A percentile compares a stretch with the other conserved stretches of the same genome.
Evolutionary conservation across 305 asterid species (phyloP).

Genomic region (Fraxinus latifolia): DNA sequence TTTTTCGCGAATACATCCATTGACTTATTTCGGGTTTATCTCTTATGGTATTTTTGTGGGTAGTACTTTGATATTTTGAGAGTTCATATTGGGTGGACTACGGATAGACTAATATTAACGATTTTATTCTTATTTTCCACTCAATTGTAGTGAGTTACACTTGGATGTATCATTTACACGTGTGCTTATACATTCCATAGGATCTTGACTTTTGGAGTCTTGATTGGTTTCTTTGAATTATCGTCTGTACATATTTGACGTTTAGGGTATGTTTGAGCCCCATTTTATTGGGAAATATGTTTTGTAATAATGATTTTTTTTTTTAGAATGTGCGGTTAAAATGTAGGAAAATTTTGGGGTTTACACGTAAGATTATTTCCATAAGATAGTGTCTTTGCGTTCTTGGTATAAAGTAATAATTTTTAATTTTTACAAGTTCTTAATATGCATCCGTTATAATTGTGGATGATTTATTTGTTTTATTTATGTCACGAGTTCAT

Average conservation of each 20-base stretch:
- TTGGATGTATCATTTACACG: neutral
- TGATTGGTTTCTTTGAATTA: neutral
- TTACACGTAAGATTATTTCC: neutral
- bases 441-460: neutral
- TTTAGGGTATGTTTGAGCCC: neutral
- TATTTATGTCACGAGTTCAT: neutral
- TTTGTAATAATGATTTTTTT: too few species aligned
- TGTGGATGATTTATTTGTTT: neutral
- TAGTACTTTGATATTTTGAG: neutral
- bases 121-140: neutral
- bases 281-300: too few species aligned
- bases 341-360: too few species aligned
- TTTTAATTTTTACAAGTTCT: neutral
- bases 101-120: constrained; percentile 24
- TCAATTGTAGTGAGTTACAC: neutral
- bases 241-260: neutral
- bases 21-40: neutral
- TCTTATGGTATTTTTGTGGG: neutral
- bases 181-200: neutral
- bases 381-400: neutral
- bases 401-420: neutral
- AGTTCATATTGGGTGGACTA: constrained; percentile 15
- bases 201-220: constrained; percentile 9
- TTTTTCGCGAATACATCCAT: neutral
- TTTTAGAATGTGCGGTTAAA: too few species aligned